phyloP scores from a whole-genome alignment of 2,329 filamentous ascomycete genomes.

The Zasmidium angulare region DNA sequence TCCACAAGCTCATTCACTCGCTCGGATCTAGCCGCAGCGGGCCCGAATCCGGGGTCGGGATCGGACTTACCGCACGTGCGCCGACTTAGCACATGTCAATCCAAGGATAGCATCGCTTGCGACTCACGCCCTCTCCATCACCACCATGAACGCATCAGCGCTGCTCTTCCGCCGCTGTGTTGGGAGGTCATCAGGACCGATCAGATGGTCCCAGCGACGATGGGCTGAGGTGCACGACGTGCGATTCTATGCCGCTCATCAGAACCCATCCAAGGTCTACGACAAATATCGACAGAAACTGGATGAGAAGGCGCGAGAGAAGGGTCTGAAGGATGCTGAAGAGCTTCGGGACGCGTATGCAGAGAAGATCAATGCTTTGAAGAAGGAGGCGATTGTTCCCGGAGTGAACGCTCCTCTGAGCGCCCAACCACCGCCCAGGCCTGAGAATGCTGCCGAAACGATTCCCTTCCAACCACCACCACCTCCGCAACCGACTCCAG shows the following conservation, averaged over 20 bases:
- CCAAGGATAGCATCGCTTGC: no score
- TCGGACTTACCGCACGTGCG: no score
- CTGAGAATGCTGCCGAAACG: conserved; percentile 22
- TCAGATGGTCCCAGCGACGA: conserved; percentile 61
- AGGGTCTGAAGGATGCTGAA: conserved; percentile 66
- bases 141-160: conserved; percentile 20
- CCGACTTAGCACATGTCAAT: no score
- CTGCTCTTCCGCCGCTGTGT: conserved; percentile 25
- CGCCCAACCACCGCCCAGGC: conserved; percentile 28
- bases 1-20: not conserved
- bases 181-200: conserved; percentile 25
- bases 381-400: conserved; percentile 63
- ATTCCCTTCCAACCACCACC: conserved; percentile 38
- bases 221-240: conserved; percentile 93
- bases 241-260: conserved; percentile 81
- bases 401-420: conserved; percentile 48
- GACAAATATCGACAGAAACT: conserved; percentile 90
- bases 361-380: conserved; percentile 74
- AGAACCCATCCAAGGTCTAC: conserved; percentile 60
- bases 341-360: conserved; percentile 79
- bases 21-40: no score
- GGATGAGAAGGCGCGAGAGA: conserved; percentile 73
- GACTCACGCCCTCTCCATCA: no score
- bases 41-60: no score
- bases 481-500: conserved; percentile 35